A percentile compares a stretch with the other conserved stretches of the same genome.
Evolutionary conservation across 1,284 basidiomycete genomes (phyloP).

Genomic region (Cryptococcus wingfieldii): DNA sequence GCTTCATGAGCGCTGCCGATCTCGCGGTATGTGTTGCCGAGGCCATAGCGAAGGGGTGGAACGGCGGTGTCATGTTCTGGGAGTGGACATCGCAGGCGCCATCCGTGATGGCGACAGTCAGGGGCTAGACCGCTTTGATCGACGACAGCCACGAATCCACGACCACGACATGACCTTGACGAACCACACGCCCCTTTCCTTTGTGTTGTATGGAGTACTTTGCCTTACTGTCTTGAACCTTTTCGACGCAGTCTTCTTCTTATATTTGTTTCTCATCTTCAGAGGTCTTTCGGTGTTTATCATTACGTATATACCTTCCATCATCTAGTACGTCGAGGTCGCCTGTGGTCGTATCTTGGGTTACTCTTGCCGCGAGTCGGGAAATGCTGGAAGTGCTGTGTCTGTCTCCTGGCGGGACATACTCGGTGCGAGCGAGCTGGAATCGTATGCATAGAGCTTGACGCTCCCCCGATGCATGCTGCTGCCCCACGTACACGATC

Average conservation of each 20-base stretch:
- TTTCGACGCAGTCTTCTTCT: not conserved
- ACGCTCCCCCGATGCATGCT: not conserved
- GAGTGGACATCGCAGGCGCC: slow-evolving; percentile 34
- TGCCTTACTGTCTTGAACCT: not conserved
- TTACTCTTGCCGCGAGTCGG: not conserved
- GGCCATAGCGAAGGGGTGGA: slow-evolving; percentile 42
- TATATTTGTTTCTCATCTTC: not conserved
- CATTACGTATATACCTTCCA: not conserved
- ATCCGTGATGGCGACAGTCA: slow-evolving; percentile 17
- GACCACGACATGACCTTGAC: not conserved
- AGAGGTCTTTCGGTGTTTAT: not conserved
- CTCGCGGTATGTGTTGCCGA: slow-evolving; percentile 33
- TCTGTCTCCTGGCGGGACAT: not conserved
- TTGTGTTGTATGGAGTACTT: not conserved
- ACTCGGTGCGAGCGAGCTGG: not conserved
- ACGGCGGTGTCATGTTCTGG: slow-evolving; percentile 50
- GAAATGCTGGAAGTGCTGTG: not conserved
- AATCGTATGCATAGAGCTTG: slow-evolving; percentile 1
- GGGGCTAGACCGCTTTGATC: slow-evolving; percentile 2
- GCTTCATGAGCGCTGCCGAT: slow-evolving; percentile 30
- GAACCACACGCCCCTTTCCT: not conserved
- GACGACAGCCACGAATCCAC: not conserved
- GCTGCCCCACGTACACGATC: too few relatives aligned
- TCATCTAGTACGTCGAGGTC: not conserved
- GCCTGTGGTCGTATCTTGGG: not conserved